Evolutionary conservation across 1,139 yeast species (phyloP), one percentile per base, ranked within the genome.

Genomic region (Lipomyces yarrowii): DNA sequence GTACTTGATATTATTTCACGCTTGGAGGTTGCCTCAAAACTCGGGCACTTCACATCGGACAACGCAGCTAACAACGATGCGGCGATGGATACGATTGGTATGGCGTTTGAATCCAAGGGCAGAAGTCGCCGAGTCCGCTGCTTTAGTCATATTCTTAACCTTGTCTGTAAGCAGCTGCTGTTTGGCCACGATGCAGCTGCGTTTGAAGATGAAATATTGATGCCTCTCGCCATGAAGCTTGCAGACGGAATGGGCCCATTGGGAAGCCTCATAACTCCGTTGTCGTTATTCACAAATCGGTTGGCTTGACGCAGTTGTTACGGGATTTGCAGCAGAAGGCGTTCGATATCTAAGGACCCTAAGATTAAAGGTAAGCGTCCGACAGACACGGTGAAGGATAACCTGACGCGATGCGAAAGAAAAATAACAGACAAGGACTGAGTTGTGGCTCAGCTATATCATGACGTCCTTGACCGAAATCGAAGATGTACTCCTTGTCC

Each of bases 201-300:
- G 26, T 48, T 48, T 48, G 53, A 48, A 48, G 53, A 48, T 48
- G 53, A 48, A 21, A 48, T 48, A 48, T 48, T 48, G 53, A 48
- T 48, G 53, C 53, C 23, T 48, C 53, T 48, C 53, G 53, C 23
- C 53, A 48, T 48, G 53, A 48, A 48, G 53, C 53, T 48, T 48
- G 53, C 23, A 48, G 53, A 3, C 53, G 26, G 53, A 48, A 48
- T 1, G 53, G 53, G 53, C 53, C 26, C 15, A 48, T 48, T 23
- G 53, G 53, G 23, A 48, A n/a, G 13, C 53, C 15, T 18, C 53
- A 48, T 48, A 48, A n/a, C 53, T 23, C 15, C 53, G 53, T 48
- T 18, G 53, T 48, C 53, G 26, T 48, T 48, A 48, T 48, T 48
- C 53, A 48, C 26, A 48, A 18, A 6, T 48, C 53, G 53, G 26